Conservation (phyloP, 129 eudicot genomes). For the Silybum marianum region DNA sequence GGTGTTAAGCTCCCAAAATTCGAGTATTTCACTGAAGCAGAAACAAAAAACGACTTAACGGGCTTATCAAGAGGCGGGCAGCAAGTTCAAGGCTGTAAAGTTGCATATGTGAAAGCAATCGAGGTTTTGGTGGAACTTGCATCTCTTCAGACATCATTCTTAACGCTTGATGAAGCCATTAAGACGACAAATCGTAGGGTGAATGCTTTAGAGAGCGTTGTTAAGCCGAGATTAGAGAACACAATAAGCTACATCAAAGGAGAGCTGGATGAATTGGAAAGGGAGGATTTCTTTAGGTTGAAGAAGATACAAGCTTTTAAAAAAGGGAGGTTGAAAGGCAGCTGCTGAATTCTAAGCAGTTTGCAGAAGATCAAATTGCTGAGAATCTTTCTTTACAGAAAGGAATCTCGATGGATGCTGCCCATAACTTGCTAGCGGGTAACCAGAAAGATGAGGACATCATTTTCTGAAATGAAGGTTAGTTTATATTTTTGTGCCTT, state of each 20-base stretch:
- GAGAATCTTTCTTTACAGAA: constrained; percentile 62
- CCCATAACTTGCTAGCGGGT: constrained; percentile 51
- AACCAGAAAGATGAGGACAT: constrained; percentile 72
- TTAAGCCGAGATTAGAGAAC: constrained; percentile 80
- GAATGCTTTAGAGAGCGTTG: constrained; percentile 88
- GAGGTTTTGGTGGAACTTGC: constrained; percentile 95
- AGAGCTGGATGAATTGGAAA: constrained; percentile 84
- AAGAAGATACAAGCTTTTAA: constrained; percentile 86
- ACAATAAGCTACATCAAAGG: constrained; percentile 82
- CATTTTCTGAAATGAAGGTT: constrained; percentile 64
- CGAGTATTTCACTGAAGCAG: constrained; percentile 70
- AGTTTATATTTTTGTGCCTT: constrained; percentile 21
- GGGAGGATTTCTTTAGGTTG: constrained; percentile 92
- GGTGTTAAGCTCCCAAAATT: constrained; percentile 95
- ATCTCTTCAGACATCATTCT: constrained; percentile 84
- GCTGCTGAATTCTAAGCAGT: constrained; percentile 48
- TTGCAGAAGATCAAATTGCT: constrained; percentile 60
- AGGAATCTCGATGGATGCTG: constrained; percentile 60
- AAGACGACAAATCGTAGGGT: constrained; percentile 96
- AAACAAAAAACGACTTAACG: constrained; percentile 79
- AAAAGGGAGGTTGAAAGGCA: constrained; percentile 78
- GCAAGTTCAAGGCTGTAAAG: constrained; percentile 82
- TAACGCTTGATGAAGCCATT: constrained; percentile 92
- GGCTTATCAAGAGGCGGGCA: constrained; percentile 96
- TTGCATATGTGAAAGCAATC: constrained; percentile 81